Evolutionary conservation across 2,329 filamentous ascomycete species (phyloP), one percentile per base, ranked within the genome.

Genomic region (Clarireedia paspali): DNA sequence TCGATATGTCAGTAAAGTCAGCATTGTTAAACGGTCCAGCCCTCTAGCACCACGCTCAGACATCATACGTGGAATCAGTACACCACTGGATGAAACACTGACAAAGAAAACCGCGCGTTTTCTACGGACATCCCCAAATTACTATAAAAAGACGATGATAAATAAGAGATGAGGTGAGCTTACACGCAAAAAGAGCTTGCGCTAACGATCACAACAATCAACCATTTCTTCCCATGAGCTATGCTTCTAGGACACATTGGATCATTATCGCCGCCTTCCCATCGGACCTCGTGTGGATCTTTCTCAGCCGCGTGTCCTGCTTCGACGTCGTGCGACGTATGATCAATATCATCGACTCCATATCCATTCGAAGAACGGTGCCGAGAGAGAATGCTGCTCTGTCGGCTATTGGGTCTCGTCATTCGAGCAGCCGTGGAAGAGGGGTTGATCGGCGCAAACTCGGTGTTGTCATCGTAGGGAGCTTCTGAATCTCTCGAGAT

Each of bases 151-250:
- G 14, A 1, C 27, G n/a, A n/a, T 36, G 50, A 52, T 36, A 46
- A 55, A 26, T 51, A 27, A 27, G 52, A 27, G 50, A 50, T 56
- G 50, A 47, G 57, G 24, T 23, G 30, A 60, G 84, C 88, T 78
- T 79, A 91, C 87, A 96, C 91, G 70, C 89, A 92, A 57, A 94
- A 76, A 47, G 88, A 88, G 6, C 86, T 87, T 55, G 79, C 69
- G 9, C 85, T 84, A n/a, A 91, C 78, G 56, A 96, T 86, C 38
- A 83, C 63, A 1, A 91, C 84, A 59, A 96, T 85, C 30, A 83
- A 56, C 92, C 92, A 96, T 67, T 91, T 91, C 59, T 82, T 80
- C n/a, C 72, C 67, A 17, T 70, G 77, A 15, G 71, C 73, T 74
- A 89, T 83, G 68, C 81, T 89, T 57, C 86, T 82, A 0, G 91